Conservation (phyloP, 148 eudicot genomes). For the Nepenthes gracilis region DNA sequence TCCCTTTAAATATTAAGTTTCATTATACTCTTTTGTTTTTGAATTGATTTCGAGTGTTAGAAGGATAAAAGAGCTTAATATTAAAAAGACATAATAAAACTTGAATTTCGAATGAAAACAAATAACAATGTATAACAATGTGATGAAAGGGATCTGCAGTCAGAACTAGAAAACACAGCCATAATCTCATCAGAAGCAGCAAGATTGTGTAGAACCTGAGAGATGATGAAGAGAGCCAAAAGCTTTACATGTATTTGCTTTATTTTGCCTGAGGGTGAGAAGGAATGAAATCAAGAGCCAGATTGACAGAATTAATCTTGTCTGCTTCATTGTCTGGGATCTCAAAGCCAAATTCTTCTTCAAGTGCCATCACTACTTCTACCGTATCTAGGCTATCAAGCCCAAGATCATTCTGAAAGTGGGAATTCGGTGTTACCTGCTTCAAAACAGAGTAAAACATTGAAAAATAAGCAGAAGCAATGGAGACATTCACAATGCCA, state of each 20-base stretch:
- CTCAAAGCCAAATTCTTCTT: conserved; percentile 88
- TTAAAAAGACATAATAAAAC: no score
- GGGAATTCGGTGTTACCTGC: conserved; percentile 71
- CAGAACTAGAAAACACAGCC: no score
- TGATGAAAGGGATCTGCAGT: no score
- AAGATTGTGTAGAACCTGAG: no score
- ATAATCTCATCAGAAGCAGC: no score
- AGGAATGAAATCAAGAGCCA: conserved; percentile 90
- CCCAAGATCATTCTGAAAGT: conserved; percentile 88
- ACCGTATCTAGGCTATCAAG: conserved; percentile 85
- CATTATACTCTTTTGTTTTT: no score
- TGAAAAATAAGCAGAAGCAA: neutral
- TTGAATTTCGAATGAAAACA: no score
- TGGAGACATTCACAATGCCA: neutral
- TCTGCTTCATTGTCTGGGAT: conserved; percentile 93
- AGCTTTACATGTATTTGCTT: neutral
- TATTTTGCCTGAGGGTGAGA: conserved; percentile 95
- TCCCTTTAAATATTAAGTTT: no score
- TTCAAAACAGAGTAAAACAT: neutral
- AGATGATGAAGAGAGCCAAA: no score
- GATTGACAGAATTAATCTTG: conserved; percentile 65
- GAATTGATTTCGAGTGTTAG: no score
- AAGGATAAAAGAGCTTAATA: no score
- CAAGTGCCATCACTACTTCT: conserved; percentile 86
- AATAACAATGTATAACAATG: no score